Base-by-base conservation (phyloP, 345 rosid species). In the Murraya koenigii region DNA sequence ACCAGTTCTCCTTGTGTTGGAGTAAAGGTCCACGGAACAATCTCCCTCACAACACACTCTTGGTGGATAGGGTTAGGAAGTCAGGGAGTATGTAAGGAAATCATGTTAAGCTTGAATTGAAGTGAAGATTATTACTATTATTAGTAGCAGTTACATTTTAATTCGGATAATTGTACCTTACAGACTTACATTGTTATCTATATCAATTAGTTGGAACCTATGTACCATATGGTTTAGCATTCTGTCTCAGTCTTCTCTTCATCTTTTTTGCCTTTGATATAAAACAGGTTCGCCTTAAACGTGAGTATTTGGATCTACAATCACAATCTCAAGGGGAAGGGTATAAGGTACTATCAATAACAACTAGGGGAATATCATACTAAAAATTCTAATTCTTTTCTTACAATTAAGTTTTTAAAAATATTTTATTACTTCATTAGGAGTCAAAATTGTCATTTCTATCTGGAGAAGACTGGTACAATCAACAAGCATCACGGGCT, bases 401-500 rank as follows among this genome's bases (percentile, higher is more conserved):
- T 61, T 61, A 7, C 3, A 39, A 8, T 23, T 75, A 23, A 17
- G 32, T 35, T 74, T 26, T 71, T 26, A 59, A 68, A 23, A 15
- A 36, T 32, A 55, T 69, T 79, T 15, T 33, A 19, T 60, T 71
- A 61, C 71, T 80, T 76, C 44, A 41, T 68, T 79, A 81, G 83
- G 77, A 47, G 39, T 75, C 81, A 79, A 84, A 81, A 74, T 84
- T 81, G 62, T 82, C 84, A 70, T 66, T 76, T 83, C 83, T 96
- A 71, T 87, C 85, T 76, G 97, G 99, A 78, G 92, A 87, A 82
- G 90, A 86, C 71, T 96, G 99, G 99, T 96, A 94, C 72, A 85
- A 78, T 85, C 97, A 91, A 81, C 98, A 92, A 85, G 98, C 98
- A 58, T 89, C 89, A 79, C 83, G 97, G 72, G 99, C 98, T 81